Conservation (phyloP, 371 early-diverging fungal species). For the Mortierella sp. region DNA sequence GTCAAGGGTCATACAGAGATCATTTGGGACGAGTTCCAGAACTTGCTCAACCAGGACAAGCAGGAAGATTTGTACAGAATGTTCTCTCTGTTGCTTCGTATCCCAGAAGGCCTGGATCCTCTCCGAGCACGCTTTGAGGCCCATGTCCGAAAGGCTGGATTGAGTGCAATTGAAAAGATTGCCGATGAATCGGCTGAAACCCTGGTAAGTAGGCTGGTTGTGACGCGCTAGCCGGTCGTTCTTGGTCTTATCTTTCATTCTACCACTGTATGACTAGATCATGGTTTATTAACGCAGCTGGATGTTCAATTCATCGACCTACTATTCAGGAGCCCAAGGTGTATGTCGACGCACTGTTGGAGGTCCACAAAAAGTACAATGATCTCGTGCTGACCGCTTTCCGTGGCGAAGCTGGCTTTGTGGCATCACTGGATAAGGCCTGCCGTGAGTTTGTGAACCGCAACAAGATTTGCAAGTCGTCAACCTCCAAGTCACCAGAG, state of each 20-base stretch:
- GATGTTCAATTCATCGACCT: too few species aligned
- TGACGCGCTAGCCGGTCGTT: too few species aligned
- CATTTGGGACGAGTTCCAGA: conserved; percentile 91
- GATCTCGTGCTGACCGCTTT: conserved; percentile 81
- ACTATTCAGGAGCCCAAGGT: conserved; percentile 77
- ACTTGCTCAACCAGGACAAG: conserved; percentile 84
- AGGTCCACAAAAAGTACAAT: conserved; percentile 84
- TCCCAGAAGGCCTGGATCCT: conserved; percentile 84
- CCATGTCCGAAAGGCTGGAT: conserved; percentile 87
- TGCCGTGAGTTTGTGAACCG: conserved; percentile 94
- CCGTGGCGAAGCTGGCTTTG: conserved; percentile 89
- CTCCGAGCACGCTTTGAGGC: conserved; percentile 83
- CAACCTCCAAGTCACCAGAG: conserved; percentile 83
- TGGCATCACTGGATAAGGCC: conserved; percentile 91
- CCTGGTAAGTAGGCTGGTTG: conserved; percentile 27
- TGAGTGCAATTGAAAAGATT: conserved; percentile 84
- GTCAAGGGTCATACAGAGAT: conserved; percentile 83
- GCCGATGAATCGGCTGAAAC: conserved; percentile 69
- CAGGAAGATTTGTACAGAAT: conserved; percentile 90
- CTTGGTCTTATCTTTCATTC: too few species aligned
- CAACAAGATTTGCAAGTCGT: conserved; percentile 81
- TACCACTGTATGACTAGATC: not conserved
- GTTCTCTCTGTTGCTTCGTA: conserved; percentile 83
- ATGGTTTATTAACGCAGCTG: too few species aligned
- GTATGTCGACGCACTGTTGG: conserved; percentile 84